These are phyloP conservation scores for Citropsis articulata DNA, from an alignment of 345 rosid species.

Conservation along the genomic window DNA sequence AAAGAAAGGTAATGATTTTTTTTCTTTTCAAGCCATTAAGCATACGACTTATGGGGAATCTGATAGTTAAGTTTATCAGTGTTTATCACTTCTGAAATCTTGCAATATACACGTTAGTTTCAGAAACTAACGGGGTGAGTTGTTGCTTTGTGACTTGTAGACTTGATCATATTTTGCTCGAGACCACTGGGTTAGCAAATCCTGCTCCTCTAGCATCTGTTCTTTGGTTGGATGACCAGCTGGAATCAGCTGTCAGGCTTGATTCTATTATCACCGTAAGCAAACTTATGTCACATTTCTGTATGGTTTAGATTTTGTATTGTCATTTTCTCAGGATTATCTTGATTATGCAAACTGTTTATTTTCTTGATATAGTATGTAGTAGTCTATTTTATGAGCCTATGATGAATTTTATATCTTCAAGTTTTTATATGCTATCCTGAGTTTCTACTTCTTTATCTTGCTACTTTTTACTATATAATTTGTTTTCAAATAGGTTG, in stretches of 20 bases:
- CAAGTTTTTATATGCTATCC: background rate
- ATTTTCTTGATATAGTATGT: background rate
- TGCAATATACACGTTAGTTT: background rate
- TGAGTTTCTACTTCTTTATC: background rate
- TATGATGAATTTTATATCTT: slow-evolving; percentile 1
- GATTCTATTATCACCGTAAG: slow-evolving; percentile 90
- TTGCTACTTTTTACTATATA: slow-evolving; percentile 3
- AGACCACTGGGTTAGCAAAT: slow-evolving; percentile 98
- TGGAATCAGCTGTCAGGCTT: slow-evolving; percentile 84
- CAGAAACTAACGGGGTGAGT: background rate
- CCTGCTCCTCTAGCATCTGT: slow-evolving; percentile 93
- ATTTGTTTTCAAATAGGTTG: slow-evolving; percentile 58
- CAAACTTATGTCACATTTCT: background rate
- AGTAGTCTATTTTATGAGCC: background rate
- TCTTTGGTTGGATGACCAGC: slow-evolving; percentile 95
- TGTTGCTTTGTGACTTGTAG: slow-evolving; percentile 30
- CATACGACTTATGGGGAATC: background rate
- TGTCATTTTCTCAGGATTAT: background rate
- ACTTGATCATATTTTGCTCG: slow-evolving; percentile 89
- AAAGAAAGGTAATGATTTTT: slow-evolving; percentile 52
- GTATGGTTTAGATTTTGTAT: background rate
- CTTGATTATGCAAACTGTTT: background rate
- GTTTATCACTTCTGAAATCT: background rate
- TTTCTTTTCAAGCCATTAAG: background rate
- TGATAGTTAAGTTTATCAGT: background rate